phyloP scores from a whole-genome alignment of 306 rosid species.

The Begonia fuchsioides region DNA sequence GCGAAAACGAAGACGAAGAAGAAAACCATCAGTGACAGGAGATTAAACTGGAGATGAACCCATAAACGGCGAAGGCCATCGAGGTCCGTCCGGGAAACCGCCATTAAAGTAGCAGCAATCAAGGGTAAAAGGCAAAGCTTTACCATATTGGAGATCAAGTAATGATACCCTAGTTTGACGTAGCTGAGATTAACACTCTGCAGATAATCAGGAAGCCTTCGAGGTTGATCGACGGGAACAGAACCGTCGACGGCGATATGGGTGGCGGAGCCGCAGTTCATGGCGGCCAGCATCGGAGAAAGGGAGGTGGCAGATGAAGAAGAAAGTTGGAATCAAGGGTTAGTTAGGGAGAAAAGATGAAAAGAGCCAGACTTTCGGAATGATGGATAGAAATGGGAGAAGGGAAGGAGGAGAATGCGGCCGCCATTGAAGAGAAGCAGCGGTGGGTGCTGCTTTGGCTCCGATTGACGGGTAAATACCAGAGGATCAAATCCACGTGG shows the following conservation, averaged over 20 bases:
- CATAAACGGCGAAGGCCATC: constrained; percentile 40
- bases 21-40: constrained; percentile 31
- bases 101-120: constrained; percentile 39
- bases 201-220: constrained; percentile 55
- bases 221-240: constrained; percentile 34
- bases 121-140: constrained; percentile 45
- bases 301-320: too few species aligned
- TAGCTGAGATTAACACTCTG: constrained; percentile 69
- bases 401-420: too few species aligned
- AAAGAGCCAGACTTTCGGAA: too few species aligned
- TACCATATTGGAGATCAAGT: constrained; percentile 47
- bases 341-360: too few species aligned
- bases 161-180: constrained; percentile 72
- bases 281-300: constrained; percentile 8
- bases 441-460: too few species aligned
- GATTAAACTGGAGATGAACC: constrained; percentile 63
- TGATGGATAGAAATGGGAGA: too few species aligned
- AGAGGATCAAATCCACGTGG: too few species aligned
- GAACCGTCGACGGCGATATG: constrained; percentile 11
- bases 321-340: too few species aligned
- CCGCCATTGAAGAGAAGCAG: too few species aligned
- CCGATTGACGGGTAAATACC: too few species aligned
- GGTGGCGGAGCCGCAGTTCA: constrained; percentile 31
- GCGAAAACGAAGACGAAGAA: constrained; percentile 50
- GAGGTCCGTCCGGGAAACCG: constrained; percentile 40